Percentiles rank a stretch among this genome's conserved stretches.
Evolutionary conservation across 352 stramenopile species (phyloP).

Genomic region (Phytopythium montanum): DNA sequence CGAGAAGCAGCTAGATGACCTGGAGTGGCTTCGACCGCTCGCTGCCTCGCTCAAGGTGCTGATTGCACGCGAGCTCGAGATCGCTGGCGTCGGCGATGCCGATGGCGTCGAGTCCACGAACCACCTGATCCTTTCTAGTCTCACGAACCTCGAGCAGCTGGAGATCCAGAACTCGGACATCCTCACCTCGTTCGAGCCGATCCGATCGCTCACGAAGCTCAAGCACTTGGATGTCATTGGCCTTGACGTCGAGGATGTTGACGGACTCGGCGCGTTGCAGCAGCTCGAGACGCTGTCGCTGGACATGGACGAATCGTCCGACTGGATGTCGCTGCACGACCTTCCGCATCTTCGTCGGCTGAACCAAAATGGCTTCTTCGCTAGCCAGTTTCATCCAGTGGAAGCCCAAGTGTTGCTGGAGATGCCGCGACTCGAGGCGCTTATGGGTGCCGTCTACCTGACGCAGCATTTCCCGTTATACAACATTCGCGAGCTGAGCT

Average conservation of each 20-base stretch:
- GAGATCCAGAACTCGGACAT: slow-evolving; percentile 1
- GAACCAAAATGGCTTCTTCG: background rate
- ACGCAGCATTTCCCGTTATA: background rate
- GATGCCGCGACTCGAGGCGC: background rate
- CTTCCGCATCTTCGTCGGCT: background rate
- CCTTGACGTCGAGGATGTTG: background rate
- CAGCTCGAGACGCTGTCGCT: slow-evolving; percentile 5
- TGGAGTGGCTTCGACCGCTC: slow-evolving; percentile 4
- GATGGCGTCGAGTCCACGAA: background rate
- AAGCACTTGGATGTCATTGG: slow-evolving; percentile 2
- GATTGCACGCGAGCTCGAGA: background rate
- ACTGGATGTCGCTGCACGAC: background rate
- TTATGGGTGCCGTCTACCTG: slow-evolving; percentile 3
- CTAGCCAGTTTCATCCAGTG: background rate
- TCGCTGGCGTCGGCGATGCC: background rate
- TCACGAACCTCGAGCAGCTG: slow-evolving; percentile 1
- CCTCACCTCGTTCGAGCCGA: background rate
- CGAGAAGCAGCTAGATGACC: background rate
- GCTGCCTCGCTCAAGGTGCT: slow-evolving; percentile 1
- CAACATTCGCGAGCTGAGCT: slow-evolving; percentile 1
- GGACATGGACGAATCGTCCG: background rate
- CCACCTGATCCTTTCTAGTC: background rate
- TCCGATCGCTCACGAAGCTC: slow-evolving; percentile 2
- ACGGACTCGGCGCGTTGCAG: background rate
- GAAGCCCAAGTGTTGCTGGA: background rate